Evolutionary conservation across 768 basidiomycete genomes (phyloP).

Genomic region (Pleurotus tuber-regium): DNA sequence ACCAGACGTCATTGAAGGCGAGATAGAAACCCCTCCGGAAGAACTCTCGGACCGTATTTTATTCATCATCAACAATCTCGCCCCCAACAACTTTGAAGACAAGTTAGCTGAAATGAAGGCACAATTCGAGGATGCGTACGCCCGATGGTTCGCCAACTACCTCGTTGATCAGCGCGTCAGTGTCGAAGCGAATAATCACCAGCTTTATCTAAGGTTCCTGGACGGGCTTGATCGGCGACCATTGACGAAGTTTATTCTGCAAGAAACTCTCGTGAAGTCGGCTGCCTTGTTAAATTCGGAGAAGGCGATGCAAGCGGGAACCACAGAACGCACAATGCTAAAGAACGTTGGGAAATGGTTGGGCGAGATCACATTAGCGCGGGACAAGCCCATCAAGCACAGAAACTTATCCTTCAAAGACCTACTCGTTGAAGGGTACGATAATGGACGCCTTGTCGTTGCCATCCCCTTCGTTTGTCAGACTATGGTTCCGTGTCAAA

Average conservation of each 20-base stretch:
- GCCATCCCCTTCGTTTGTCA: slow-evolving; percentile 99
- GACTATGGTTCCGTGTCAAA: slow-evolving; percentile 85
- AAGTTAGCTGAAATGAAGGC: slow-evolving; percentile 87
- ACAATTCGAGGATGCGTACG: slow-evolving; percentile 78
- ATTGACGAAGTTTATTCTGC: slow-evolving; percentile 77
- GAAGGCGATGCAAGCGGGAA: slow-evolving; percentile 72
- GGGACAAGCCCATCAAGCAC: slow-evolving; percentile 89
- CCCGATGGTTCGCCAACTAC: slow-evolving; percentile 97
- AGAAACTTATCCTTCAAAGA: slow-evolving; percentile 97
- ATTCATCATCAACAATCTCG: slow-evolving; percentile 98
- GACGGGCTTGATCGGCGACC: slow-evolving; percentile 71
- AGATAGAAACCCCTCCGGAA: slow-evolving; percentile 72
- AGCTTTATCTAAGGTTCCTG: slow-evolving; percentile 90
- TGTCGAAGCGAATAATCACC: slow-evolving; percentile 96
- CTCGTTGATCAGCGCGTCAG: slow-evolving; percentile 94
- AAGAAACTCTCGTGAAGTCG: slow-evolving; percentile 91
- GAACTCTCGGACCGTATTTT: slow-evolving; percentile 90
- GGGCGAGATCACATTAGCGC: slow-evolving; percentile 88
- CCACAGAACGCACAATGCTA: slow-evolving; percentile 79
- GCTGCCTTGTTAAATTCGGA: slow-evolving; percentile 87
- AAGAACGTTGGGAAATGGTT: slow-evolving; percentile 98
- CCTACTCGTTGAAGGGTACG: slow-evolving; percentile 93
- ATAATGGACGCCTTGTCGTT: slow-evolving; percentile 84
- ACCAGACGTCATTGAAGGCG: slow-evolving; percentile 63
- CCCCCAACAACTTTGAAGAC: slow-evolving; percentile 86